These are phyloP conservation scores for Umbellularia californica DNA, from an alignment of 164 flowering plant species.

Conservation along the genomic window DNA sequence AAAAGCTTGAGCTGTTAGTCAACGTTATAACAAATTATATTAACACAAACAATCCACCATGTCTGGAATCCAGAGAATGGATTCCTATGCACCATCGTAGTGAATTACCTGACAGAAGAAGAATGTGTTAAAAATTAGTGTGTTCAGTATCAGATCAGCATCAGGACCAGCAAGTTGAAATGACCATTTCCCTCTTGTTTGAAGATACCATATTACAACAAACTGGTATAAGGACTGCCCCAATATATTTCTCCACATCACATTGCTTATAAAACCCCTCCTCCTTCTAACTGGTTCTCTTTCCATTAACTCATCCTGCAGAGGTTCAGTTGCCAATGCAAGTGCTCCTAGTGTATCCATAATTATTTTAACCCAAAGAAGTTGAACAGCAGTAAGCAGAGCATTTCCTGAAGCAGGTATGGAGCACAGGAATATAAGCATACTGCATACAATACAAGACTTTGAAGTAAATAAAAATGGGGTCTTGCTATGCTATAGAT, in stretches of 20 bases:
- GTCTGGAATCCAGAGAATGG: background rate
- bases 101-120: constrained; percentile 82
- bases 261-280: constrained; percentile 76
- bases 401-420: constrained; percentile 49
- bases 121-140: constrained; percentile 80
- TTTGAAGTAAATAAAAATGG: background rate
- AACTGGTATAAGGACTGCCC: constrained; percentile 89
- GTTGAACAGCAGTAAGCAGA: constrained; percentile 91
- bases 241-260: constrained; percentile 92
- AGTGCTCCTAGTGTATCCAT: constrained; percentile 96
- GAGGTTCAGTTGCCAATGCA: constrained; percentile 92
- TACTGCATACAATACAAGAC: background rate
- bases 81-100: background rate
- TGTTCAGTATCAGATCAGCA: constrained; percentile 50
- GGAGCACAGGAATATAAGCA: background rate
- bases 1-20: too few species aligned
- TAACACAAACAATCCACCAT: background rate
- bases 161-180: constrained; percentile 63
- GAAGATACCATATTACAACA: constrained; percentile 71
- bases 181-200: constrained; percentile 52
- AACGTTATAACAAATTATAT: too few species aligned
- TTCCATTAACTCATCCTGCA: constrained; percentile 73
- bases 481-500: background rate
- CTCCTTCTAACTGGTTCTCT: constrained; percentile 76
- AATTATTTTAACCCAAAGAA: constrained; percentile 93